Base-by-base conservation (phyloP, 257 asterid genomes). In the Ophiorrhiza pumila region DNA sequence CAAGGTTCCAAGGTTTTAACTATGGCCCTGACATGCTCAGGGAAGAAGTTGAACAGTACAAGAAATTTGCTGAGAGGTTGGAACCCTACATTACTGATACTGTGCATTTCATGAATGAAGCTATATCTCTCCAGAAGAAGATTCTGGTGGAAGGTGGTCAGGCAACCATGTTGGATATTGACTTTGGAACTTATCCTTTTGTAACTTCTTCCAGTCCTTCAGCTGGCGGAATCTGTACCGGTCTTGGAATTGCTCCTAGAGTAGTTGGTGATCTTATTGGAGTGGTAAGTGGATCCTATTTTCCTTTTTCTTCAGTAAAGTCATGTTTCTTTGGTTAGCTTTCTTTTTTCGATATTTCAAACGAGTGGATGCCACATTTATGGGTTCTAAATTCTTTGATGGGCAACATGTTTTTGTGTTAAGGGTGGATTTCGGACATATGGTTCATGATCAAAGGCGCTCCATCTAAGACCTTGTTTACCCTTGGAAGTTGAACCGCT, bases 221-320 rank as follows among this genome's bases (percentile, higher is more conserved):
- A 55, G 99, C 99, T 18, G 99, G 99, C 72, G 99, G 99, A 63
- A 95, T 95, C 82, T 95, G 98, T 81, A 90, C 96, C 0, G 98
- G 99, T 79, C 98, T 95, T 78, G 99, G 99, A 46, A 87, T 95
- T 85, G 91, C 99, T 80, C 99, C 99, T 58, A 80, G 97, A 76
- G 90, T 77, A 65, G 57, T 95, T 65, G 99, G 98, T 71, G 98
- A 95, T 84, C 92, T 95, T 68, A 74, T 95, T 17, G 99, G 99
- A 41, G 99, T 95, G 92, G 99, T 95, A 84, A 85, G 94, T 76
- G 27, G 65, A 80, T 61, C 61, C n/a, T 20, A 15, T 15, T 70
- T 42, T 68, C 31, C 58, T 50, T 61, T 32, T 43, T 59, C 20
- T 25, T 35, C 47, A 63, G n/a, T 68, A 29, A 60, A 0, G 0